phyloP scores from a whole-genome alignment of 2,329 filamentous ascomycete genomes.

The Arthrobotrys conoides region DNA sequence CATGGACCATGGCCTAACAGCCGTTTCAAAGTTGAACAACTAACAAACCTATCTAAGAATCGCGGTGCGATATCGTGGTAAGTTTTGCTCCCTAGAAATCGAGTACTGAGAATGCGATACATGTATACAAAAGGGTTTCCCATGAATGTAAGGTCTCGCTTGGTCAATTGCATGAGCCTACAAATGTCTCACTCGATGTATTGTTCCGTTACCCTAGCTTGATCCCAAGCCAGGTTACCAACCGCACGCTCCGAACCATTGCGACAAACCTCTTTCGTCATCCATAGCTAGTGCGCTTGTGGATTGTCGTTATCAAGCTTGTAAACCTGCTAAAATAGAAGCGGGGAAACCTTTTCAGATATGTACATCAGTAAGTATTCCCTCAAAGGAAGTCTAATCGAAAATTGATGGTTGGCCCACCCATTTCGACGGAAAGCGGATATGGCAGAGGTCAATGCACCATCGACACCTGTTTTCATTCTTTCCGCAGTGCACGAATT shows the following conservation, averaged over 20 bases:
- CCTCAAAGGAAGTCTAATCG: constrained; percentile 38
- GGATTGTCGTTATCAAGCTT: constrained; percentile 9
- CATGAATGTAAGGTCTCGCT: not conserved
- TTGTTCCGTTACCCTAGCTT: constrained; percentile 43
- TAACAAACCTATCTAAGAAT: not conserved
- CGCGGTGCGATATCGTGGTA: not conserved
- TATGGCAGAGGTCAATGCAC: constrained; percentile 55
- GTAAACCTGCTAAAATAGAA: constrained; percentile 32
- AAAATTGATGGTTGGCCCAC: constrained; percentile 30
- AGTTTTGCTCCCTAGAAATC: not conserved
- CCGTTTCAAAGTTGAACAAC: constrained; percentile 12
- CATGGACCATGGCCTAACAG: not conserved
- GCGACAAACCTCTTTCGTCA: constrained; percentile 43
- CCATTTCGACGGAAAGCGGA: constrained; percentile 19
- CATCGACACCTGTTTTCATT: not conserved
- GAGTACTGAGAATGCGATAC: not conserved
- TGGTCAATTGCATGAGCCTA: constrained; percentile 19
- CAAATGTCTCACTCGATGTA: constrained; percentile 44
- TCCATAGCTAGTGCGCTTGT: constrained; percentile 6
- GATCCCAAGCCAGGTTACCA: constrained; percentile 10
- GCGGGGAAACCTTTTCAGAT: constrained; percentile 44
- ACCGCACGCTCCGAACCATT: constrained; percentile 10
- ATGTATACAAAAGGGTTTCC: not conserved
- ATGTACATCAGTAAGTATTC: constrained; percentile 14
- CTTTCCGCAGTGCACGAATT: not conserved